These are phyloP conservation scores for Paulownia fortunei DNA, from an alignment of 257 asterid species.

Conservation along the genomic window DNA sequence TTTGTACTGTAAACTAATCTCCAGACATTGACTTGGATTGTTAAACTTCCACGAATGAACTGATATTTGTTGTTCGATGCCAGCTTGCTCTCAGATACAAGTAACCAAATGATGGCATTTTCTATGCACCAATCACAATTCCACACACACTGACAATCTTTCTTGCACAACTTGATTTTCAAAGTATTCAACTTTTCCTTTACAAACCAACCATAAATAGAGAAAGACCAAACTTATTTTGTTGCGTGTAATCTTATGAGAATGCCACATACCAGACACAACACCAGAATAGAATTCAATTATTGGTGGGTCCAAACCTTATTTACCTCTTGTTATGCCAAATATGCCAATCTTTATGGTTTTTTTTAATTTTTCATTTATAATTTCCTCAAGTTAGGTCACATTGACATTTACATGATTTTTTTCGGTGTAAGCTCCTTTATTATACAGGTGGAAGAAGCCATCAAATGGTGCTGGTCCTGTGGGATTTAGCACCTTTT, in stretches of 20 bases:
- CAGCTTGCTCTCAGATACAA: neutral
- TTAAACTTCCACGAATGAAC: neutral
- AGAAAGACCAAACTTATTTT: neutral
- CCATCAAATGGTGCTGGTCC: neutral
- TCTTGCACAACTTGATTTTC: neutral
- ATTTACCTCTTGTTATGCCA: neutral
- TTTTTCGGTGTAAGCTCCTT: too few species aligned
- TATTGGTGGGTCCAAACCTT: conserved; percentile 16
- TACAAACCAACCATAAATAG: neutral
- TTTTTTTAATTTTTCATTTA: too few species aligned
- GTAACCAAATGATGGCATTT: neutral
- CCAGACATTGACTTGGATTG: neutral
- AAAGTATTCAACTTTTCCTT: neutral
- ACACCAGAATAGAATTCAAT: neutral
- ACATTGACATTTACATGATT: neutral
- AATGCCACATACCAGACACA: conserved; percentile 7
- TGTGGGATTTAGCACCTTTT: neutral
- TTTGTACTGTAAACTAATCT: neutral
- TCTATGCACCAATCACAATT: neutral
- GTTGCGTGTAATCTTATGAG: conserved; percentile 10
- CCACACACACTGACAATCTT: neutral
- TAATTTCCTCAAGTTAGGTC: neutral
- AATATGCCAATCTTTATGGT: conserved; percentile 5
- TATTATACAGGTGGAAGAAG: neutral
- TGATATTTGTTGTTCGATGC: neutral